Base-by-base conservation (phyloP, 768 basidiomycete species). In the Melanogaster broomeanus region DNA sequence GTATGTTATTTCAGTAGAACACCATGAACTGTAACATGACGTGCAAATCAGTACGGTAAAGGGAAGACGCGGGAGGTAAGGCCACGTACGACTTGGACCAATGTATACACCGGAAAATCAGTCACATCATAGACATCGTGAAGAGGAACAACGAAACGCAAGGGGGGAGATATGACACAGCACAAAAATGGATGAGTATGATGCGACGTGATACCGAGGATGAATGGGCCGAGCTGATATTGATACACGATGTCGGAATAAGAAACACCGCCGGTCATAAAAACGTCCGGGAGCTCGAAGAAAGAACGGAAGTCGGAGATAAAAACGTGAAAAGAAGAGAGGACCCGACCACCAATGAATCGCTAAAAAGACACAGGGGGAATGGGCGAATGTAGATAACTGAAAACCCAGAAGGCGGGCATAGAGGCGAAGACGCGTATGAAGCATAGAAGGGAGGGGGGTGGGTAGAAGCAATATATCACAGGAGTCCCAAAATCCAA, bases 401-500 rank as follows among this genome's bases (percentile, higher is more conserved):
- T 52, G 16, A 38, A 42, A 61, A 64, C 66, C 54, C 56, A 57
- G 52, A 55, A 61, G 57, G 44, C 37, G 49, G 56, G 34, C 62
- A 67, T 57, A 47, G 56, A 52, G 40, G 56, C 45, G 35, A 34
- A 3, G 42, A 51, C 19, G 22, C 12, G 18, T 34, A 47, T n/a
- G 50, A 51, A 64, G 54, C 59, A 63, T 56, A 44, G 54, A 30
- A 42, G 35, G 45, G 39, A 55, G 47, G 25, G 39, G 44, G 31
- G 31, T 15, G 31, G n/a, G n/a, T n/a, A n/a, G n/a, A 31, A 13
- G 31, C 2, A 31, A 60, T 61, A 68, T 62, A 64, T 58, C 54
- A 58, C 58, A 47, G 51, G 25, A 56, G 67, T 71, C 68, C 68
- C 71, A 68, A 62, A 66, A 77, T 70, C 68, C 76, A 73, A 74